These are phyloP conservation scores for Diaporthe longicolla DNA, from an alignment of 2,329 filamentous ascomycete species.

Conservation along the genomic window DNA sequence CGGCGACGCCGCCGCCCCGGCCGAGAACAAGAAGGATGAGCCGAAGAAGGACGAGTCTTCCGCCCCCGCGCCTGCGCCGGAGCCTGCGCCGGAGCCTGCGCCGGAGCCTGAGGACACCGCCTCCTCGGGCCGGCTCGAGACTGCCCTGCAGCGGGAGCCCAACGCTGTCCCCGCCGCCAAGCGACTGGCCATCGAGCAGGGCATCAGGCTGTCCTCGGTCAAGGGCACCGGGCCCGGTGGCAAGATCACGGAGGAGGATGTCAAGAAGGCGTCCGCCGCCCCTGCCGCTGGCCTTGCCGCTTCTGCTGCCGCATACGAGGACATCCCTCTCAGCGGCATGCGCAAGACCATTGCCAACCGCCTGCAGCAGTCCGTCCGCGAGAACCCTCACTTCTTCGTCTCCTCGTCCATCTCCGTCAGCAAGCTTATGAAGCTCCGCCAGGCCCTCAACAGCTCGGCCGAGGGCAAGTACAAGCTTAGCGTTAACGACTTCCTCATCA, in stretches of 20 bases:
- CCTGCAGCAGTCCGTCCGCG: conserved; percentile 87
- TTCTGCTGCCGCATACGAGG: conserved; percentile 80
- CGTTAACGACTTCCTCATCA: conserved; percentile 99
- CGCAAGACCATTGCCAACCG: conserved; percentile 97
- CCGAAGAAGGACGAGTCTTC: conserved; percentile 73
- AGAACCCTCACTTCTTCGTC: conserved; percentile 99
- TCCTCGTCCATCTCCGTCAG: conserved; percentile 89
- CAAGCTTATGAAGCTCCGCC: conserved; percentile 96
- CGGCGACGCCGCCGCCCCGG: conserved; percentile 77
- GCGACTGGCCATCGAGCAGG: conserved; percentile 87
- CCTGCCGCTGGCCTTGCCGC: conserved; percentile 63
- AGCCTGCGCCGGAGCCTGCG: conserved; percentile 68
- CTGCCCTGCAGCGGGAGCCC: conserved; percentile 85
- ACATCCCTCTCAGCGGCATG: conserved; percentile 90
- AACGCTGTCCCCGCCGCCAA: conserved; percentile 81
- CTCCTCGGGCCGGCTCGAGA: conserved; percentile 83
- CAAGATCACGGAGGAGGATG: conserved; percentile 90
- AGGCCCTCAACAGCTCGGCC: conserved; percentile 88
- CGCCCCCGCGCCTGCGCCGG: conserved; percentile 66
- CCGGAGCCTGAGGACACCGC: conserved; percentile 76
- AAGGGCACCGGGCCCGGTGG: conserved; percentile 91
- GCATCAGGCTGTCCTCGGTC: conserved; percentile 80
- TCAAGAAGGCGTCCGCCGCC: conserved; percentile 83
- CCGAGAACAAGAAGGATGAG: conserved; percentile 74
- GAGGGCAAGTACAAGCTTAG: conserved; percentile 98